Conservation (phyloP, 805 yeast genomes). For the Groenewaldozyma tartarivorans region DNA sequence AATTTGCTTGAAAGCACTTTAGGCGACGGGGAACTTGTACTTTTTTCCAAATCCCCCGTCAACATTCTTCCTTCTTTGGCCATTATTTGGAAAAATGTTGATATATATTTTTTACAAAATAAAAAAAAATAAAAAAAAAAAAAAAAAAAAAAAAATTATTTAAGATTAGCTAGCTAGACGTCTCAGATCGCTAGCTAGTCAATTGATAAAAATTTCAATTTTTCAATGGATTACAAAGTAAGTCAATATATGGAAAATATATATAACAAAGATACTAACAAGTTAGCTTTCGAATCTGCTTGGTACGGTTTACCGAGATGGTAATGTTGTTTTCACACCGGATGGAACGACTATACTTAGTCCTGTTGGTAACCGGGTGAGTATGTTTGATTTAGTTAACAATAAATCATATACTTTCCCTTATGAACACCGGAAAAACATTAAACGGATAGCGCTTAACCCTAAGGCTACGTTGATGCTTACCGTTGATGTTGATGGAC, state of each 20-base stretch:
- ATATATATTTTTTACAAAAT: too few relatives aligned
- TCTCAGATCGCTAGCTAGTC: conserved; percentile 1
- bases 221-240: conserved; percentile 47
- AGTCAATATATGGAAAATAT: neutral
- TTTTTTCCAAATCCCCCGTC: too few relatives aligned
- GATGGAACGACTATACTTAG: conserved; percentile 79
- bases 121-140: too few relatives aligned
- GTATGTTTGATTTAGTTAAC: conserved; percentile 65
- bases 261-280: conserved; percentile 4
- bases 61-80: too few relatives aligned
- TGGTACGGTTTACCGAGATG: conserved; percentile 91
- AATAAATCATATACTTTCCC: conserved; percentile 81
- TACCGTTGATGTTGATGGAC: conserved; percentile 82
- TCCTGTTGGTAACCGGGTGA: conserved; percentile 91
- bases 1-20: conserved; percentile 54
- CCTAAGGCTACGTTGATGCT: conserved; percentile 70
- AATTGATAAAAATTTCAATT: neutral
- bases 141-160: too few relatives aligned
- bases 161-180: conserved; percentile 8
- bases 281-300: conserved; percentile 68
- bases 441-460: conserved; percentile 71
- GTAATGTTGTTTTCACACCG: conserved; percentile 75
- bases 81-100: too few relatives aligned
- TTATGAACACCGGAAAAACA: conserved; percentile 85
- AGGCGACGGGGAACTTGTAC: too few relatives aligned